Evolutionary conservation across 75 land plant species (phyloP).

Genomic region (Gnetum montanum): DNA sequence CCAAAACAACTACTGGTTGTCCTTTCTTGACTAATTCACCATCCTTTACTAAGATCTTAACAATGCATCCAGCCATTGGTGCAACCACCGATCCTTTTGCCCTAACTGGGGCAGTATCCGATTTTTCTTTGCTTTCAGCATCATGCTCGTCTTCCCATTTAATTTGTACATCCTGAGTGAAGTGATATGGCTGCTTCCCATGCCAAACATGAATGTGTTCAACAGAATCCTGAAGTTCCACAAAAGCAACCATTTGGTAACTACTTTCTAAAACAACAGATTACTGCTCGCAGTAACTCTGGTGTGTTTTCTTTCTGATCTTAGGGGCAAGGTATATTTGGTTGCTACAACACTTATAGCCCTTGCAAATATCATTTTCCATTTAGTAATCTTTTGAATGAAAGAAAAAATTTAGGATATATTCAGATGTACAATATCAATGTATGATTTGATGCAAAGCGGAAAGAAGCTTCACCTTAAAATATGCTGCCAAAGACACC

Average conservation of each 20-base stretch:
- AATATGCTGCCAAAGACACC: slow-evolving; percentile 41
- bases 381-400: no score
- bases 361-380: no score
- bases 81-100: slow-evolving; percentile 61
- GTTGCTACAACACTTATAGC: no score
- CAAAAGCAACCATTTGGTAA: slow-evolving; percentile 9
- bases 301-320: no score
- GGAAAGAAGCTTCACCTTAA: slow-evolving; percentile 27
- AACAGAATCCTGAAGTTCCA: slow-evolving; percentile 37
- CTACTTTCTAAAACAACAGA: no score
- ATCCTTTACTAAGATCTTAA: slow-evolving; percentile 59
- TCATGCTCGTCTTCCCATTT: slow-evolving; percentile 32
- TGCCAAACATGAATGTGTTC: slow-evolving; percentile 82
- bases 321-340: no score
- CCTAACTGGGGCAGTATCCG: slow-evolving; percentile 14
- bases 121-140: slow-evolving; percentile 11
- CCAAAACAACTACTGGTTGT: slow-evolving; percentile 76
- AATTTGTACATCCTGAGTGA: slow-evolving; percentile 31
- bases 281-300: no score
- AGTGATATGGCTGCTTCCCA: slow-evolving; percentile 64
- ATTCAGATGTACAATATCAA: no score
- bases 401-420: no score
- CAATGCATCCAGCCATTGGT: slow-evolving; percentile 96
- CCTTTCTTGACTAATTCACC: slow-evolving; percentile 63
- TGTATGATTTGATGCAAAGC: no score